These are phyloP conservation scores for Colletotrichum sp. DNA, from an alignment of 2,329 filamentous ascomycete genomes.

Conservation along the genomic window DNA sequence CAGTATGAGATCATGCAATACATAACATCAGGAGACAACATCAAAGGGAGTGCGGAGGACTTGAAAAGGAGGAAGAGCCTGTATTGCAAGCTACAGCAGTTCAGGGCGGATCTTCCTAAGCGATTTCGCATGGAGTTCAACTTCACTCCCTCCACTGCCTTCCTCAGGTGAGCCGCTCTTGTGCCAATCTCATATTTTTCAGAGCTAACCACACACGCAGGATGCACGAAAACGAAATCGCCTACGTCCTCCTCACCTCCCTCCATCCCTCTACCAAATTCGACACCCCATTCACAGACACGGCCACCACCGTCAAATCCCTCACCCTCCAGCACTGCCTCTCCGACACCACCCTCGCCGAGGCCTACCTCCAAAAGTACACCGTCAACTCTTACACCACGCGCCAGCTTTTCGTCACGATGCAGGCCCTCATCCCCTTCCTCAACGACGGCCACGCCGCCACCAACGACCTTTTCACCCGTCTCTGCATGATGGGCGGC, in stretches of 20 bases:
- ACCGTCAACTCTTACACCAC: slow-evolving; percentile 2
- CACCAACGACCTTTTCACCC: slow-evolving; percentile 5
- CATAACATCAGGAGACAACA: slow-evolving; percentile 1
- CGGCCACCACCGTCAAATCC: slow-evolving; percentile 1
- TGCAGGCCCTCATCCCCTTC: slow-evolving; percentile 16
- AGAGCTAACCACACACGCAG: background rate
- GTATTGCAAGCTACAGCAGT: background rate
- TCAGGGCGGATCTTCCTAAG: background rate
- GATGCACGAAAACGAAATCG: slow-evolving; percentile 18
- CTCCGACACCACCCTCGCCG: slow-evolving; percentile 11
- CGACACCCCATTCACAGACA: slow-evolving; percentile 1
- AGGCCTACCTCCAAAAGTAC: slow-evolving; percentile 1
- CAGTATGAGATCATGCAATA: slow-evolving; percentile 15
- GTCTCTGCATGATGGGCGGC: slow-evolving; percentile 14
- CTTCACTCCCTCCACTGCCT: slow-evolving; percentile 1
- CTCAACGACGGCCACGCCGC: slow-evolving; percentile 7
- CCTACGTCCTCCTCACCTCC: slow-evolving; percentile 2
- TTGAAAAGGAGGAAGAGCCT: background rate
- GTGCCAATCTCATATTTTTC: background rate
- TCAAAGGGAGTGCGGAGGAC: slow-evolving; percentile 2
- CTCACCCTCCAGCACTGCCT: slow-evolving; percentile 10
- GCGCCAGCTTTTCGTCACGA: slow-evolving; percentile 8
- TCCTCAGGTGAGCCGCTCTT: background rate
- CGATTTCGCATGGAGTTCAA: slow-evolving; percentile 3
- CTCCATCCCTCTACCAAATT: slow-evolving; percentile 1